Conservation (phyloP, 2,329 filamentous ascomycete species). For the Berkeleyomyces rouxiae region DNA sequence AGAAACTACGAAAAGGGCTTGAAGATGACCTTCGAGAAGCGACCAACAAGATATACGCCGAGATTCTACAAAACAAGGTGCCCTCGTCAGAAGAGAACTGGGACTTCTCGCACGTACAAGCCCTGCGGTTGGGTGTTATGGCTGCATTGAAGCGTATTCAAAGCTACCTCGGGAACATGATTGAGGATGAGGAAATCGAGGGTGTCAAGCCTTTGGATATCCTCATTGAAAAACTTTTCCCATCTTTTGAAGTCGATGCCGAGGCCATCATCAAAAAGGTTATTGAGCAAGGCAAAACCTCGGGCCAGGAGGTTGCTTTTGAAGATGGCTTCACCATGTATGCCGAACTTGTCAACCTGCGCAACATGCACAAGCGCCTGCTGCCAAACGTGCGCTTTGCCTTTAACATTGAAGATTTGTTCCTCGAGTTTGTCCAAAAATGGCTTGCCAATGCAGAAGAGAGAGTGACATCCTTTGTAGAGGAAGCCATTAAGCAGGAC, state of each 20-base stretch:
- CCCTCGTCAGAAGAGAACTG: slow-evolving; percentile 67
- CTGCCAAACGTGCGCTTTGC: slow-evolving; percentile 61
- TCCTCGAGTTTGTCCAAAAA: slow-evolving; percentile 89
- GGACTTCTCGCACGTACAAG: slow-evolving; percentile 82
- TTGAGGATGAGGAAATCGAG: slow-evolving; percentile 54
- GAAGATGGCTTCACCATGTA: slow-evolving; percentile 93
- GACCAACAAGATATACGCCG: slow-evolving; percentile 48
- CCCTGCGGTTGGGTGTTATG: slow-evolving; percentile 71
- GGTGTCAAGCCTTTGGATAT: slow-evolving; percentile 50
- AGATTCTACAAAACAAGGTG: slow-evolving; percentile 62
- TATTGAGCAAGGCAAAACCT: slow-evolving; percentile 52
- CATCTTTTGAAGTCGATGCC: slow-evolving; percentile 79
- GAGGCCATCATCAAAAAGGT: slow-evolving; percentile 72
- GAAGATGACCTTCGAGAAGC: slow-evolving; percentile 8
- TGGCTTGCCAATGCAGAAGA: slow-evolving; percentile 74
- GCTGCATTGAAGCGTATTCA: slow-evolving; percentile 76
- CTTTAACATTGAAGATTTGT: slow-evolving; percentile 70
- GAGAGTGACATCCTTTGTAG: slow-evolving; percentile 69
- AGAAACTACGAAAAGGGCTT: slow-evolving; percentile 18
- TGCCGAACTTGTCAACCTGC: slow-evolving; percentile 69
- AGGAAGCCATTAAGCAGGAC: slow-evolving; percentile 82
- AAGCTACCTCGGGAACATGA: slow-evolving; percentile 65
- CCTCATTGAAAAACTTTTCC: slow-evolving; percentile 68
- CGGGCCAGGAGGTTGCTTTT: slow-evolving; percentile 60
- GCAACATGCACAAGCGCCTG: slow-evolving; percentile 59